Evolutionary conservation across 2,329 filamentous ascomycete species (phyloP), one percentile per base, ranked within the genome.

Genomic region (Cytospora chrysosperma): DNA sequence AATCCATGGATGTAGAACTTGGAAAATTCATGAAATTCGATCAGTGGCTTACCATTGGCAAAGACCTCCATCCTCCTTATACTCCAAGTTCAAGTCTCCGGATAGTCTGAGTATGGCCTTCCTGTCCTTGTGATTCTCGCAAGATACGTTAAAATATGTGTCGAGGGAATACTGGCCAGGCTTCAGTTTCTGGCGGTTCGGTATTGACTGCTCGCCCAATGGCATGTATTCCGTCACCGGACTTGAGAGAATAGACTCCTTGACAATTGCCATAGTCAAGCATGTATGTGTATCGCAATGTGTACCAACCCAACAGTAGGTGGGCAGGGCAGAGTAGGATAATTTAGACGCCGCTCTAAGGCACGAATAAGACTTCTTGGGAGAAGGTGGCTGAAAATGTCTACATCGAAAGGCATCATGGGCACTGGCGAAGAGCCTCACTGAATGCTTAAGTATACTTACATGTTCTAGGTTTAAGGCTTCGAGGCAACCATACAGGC

Each of bases 81-180:
- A 55, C 28, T 61, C 58, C 17, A 55, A 17, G 1, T 28, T 47
- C 15, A 61, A 55, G 15, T 24, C 54, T 28, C 58, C 58, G 8
- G 51, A 55, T 9, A 61, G 13, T 9, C 37, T 61, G 12, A 61
- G 21, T 21, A 61, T 24, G 30, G 37, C 51, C 37, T 37, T 61
- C 15, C 28, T 49, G 13, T 61, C 54, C 51, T 61, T 61, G 51
- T 61, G 58, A 4, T 49, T 49, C 10, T 55, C 58, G 21, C 58
- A 61, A 24, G 12, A 30, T 3, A 61, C 37, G 28, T 55, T 32
- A 4, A 61, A 40, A 24, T 28, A 55, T 10, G 37, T 61, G 58
- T 53, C 47, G 26, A 61, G n/a, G 6, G 58, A 28, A 55, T 37
- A 61, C n/a, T 61, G 58, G 34, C 58, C 58, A 26, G 52, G 34